Base-by-base conservation (phyloP, 2,329 filamentous ascomycete species). In the Colletotrichum aenigma region DNA sequence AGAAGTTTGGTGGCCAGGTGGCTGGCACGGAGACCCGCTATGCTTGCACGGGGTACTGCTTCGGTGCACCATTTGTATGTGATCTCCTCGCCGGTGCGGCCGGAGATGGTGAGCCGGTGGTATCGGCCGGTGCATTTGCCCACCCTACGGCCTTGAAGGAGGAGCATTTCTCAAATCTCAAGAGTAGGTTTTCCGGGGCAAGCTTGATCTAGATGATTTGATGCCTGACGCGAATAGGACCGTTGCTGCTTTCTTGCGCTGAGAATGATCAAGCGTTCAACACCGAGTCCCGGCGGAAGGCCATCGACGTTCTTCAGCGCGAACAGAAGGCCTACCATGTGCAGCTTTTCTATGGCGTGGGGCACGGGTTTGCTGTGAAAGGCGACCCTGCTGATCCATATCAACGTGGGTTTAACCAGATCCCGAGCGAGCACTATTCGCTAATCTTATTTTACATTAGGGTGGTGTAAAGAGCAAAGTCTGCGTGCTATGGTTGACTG, bases 321-420 rank as follows among this genome's bases (percentile, higher is more conserved):
- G 80, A 81, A 32, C 81, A 83, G 55, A 87, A 86, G 77, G 77
- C 88, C 3, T 94, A 91, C 82, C 91, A 94, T 79, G 86, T 93
- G 77, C 91, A 89, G 81, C 84, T 94, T 24, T 94, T 91, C 85
- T 88, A 87, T 28, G 88, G 88, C 48, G 90, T 93, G 18, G 83
- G 86, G 75, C 93, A 94, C 81, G 92, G 93, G 0, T 94, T 94
- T 80, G 91, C 91, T 9, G 88, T 92, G 10, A 88, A 91, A 67
- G 88, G 86, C 4, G 90, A 94, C 78, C 79, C 84, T 56, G 79
- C 85, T 15, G 82, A 87, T 10, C 73, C 73, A 1, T 75, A 75
- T 28, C 73, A 75, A 13, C 73, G 73, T 75, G 16, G 69, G 73
- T 62, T 10, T 3, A 7, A 2, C 21, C 15, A 0, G 5, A 7